phyloP scores from a whole-genome alignment of 2,329 filamentous ascomycete species.

The Penicillium thymicola region DNA sequence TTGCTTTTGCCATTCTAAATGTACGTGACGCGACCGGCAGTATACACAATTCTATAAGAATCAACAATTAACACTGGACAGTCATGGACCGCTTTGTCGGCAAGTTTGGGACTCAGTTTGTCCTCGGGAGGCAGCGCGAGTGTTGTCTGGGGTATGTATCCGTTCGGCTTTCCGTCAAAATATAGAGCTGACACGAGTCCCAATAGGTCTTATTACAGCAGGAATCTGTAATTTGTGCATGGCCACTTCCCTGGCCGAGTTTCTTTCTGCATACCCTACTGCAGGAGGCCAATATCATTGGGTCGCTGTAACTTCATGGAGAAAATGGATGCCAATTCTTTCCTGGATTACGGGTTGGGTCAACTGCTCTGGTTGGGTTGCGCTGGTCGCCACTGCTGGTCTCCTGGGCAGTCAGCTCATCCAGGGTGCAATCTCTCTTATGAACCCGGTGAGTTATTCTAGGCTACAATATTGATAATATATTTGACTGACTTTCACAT shows the following conservation, averaged over 20 bases:
- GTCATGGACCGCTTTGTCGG: slow-evolving; percentile 60
- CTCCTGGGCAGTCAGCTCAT: slow-evolving; percentile 66
- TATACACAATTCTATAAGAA: not conserved
- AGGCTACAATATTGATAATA: not conserved
- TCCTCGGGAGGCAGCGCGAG: slow-evolving; percentile 68
- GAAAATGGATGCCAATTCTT: slow-evolving; percentile 58
- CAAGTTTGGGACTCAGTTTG: slow-evolving; percentile 59
- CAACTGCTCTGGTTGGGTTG: slow-evolving; percentile 68
- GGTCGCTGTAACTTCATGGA: slow-evolving; percentile 60
- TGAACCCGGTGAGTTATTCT: slow-evolving; percentile 46
- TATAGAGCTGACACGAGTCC: not conserved
- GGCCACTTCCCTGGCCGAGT: slow-evolving; percentile 67
- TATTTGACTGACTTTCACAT: not conserved
- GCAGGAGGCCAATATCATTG: slow-evolving; percentile 68
- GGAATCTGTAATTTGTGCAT: slow-evolving; percentile 68
- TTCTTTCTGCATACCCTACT: slow-evolving; percentile 62
- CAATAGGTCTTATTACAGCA: slow-evolving; percentile 50
- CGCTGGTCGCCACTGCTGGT: slow-evolving; percentile 65
- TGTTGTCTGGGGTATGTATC: slow-evolving; percentile 68
- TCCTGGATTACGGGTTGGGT: slow-evolving; percentile 69
- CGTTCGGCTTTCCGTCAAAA: not conserved
- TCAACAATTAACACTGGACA: slow-evolving; percentile 14
- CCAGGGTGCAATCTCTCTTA: slow-evolving; percentile 61
- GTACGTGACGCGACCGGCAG: slow-evolving; percentile 21
- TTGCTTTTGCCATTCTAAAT: slow-evolving; percentile 63